Evolutionary conservation across 2,329 filamentous ascomycete species (phyloP).

Genomic region (Ceratocystis colombiana): DNA sequence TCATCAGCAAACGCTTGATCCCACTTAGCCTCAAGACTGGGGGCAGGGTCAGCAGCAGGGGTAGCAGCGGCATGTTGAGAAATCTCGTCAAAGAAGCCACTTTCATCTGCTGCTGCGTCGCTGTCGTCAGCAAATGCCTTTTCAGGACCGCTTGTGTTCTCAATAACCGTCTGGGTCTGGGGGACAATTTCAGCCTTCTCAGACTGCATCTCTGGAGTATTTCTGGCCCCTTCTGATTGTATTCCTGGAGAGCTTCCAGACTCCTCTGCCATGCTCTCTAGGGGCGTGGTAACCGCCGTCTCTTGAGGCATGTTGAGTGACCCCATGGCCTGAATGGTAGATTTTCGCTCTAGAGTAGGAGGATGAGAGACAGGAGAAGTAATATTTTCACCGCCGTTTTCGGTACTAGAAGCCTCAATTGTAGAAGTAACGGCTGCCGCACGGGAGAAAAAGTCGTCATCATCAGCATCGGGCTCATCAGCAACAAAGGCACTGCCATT

Average conservation of each 20-base stretch:
- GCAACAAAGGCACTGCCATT: slow-evolving; percentile 5
- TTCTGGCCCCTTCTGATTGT: slow-evolving; percentile 11
- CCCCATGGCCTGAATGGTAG: slow-evolving; percentile 56
- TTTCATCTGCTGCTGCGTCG: neutral
- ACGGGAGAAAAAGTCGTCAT: slow-evolving; percentile 50
- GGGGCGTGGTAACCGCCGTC: neutral
- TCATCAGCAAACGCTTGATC: slow-evolving; percentile 67
- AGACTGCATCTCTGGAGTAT: too few relatives aligned
- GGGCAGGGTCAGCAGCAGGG: slow-evolving; percentile 42
- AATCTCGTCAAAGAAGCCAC: slow-evolving; percentile 16
- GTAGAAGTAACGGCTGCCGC: slow-evolving; percentile 21
- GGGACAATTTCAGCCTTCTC: too few relatives aligned
- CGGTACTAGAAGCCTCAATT: slow-evolving; percentile 34
- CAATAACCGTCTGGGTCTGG: too few relatives aligned
- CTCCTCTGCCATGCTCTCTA: slow-evolving; percentile 31
- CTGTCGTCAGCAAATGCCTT: slow-evolving; percentile 7
- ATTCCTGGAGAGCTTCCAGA: slow-evolving; percentile 26
- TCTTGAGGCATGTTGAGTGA: slow-evolving; percentile 34
- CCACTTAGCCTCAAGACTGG: slow-evolving; percentile 62
- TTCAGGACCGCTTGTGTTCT: too few relatives aligned
- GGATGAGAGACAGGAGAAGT: slow-evolving; percentile 24
- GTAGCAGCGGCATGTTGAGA: slow-evolving; percentile 20
- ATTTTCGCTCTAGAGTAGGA: slow-evolving; percentile 52
- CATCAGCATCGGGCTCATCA: slow-evolving; percentile 26
- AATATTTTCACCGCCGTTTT: slow-evolving; percentile 27